A percentile compares a stretch with the other conserved stretches of the same genome.
Evolutionary conservation across 768 basidiomycete genomes (phyloP).

Genomic region (Cystofilobasidium capitatum): DNA sequence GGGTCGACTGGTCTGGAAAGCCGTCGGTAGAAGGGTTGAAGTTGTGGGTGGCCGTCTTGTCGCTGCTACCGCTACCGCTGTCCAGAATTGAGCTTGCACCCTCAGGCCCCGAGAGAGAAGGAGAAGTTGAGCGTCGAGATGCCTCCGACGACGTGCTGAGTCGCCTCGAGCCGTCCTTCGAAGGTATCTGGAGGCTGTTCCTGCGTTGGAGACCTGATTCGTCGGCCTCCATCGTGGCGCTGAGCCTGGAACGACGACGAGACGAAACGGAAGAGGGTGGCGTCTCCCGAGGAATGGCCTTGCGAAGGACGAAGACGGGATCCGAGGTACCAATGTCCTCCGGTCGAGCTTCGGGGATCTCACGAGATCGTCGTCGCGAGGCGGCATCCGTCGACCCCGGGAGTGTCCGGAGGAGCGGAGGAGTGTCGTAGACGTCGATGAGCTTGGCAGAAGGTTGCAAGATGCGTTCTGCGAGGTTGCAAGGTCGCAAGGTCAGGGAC

Average conservation of each 20-base stretch:
- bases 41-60: background rate
- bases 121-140: background rate
- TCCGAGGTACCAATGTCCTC: conserved; percentile 75
- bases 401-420: conserved; percentile 59
- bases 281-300: conserved; percentile 14
- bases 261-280: background rate
- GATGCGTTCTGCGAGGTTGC: conserved; percentile 53
- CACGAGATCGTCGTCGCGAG: conserved; percentile 74
- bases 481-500: background rate
- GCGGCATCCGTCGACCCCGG: conserved; percentile 50
- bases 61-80: background rate
- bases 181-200: too few relatives aligned
- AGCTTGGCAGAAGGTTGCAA: conserved; percentile 71
- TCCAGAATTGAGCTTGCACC: background rate
- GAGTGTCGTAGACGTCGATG: conserved; percentile 68
- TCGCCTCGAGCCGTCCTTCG: too few relatives aligned
- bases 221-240: too few relatives aligned
- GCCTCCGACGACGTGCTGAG: background rate
- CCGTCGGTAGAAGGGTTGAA: conserved; percentile 13
- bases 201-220: too few relatives aligned
- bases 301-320: conserved; percentile 76
- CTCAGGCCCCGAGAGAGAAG: background rate
- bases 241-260: too few relatives aligned
- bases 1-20: conserved; percentile 1
- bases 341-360: conserved; percentile 59